Base-by-base conservation (phyloP, 352 stramenopile species). In the Phytopythium delawarense region DNA sequence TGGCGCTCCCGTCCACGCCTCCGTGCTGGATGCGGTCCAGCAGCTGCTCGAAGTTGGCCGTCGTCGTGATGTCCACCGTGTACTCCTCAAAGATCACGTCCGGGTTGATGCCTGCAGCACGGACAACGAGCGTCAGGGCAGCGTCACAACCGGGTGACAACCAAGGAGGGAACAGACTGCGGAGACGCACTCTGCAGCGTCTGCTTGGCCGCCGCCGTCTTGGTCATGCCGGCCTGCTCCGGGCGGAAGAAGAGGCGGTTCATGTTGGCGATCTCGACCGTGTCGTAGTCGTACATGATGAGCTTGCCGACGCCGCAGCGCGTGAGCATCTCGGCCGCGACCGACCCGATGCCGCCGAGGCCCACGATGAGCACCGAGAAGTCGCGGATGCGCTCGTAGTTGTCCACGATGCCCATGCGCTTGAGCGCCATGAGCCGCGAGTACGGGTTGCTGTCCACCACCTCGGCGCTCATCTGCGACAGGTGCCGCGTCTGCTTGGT, bases 241-340 rank as follows among this genome's bases (percentile, higher is more conserved):
- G 88, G 88, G 5, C 86, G 85, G 66, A 96, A 97, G 74, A 97
- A 97, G 35, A 97, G 70, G 37, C 89, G 87, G 69, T 97, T 97
- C 89, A 97, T 97, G 61, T 97, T 97, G 56, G 84, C 89, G 57
- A 96, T 78, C 74, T 96, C 89, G 51, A 97, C 89, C 30, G 71
- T 88, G 69, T 97, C 89, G 67, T 96, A 97, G 73, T 97, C 89
- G 65, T 93, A 94, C 67, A 97, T 79, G 63, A 97, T 79, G 62
- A 97, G 79, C 67, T 96, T 96, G 61, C 89, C 89, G 57, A 96
- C 85, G 65, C 89, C 89, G 64, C 89, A 97, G 46, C 89, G 87
- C 57, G 84, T 92, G 61, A 97, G 78, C 89, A 97, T 97, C 70
- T 97, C 89, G 20, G 89, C 84, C 0, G 89, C 85, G 20, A 96